Conservation (phyloP, 805 yeast genomes). For the Candida chauliodis region DNA sequence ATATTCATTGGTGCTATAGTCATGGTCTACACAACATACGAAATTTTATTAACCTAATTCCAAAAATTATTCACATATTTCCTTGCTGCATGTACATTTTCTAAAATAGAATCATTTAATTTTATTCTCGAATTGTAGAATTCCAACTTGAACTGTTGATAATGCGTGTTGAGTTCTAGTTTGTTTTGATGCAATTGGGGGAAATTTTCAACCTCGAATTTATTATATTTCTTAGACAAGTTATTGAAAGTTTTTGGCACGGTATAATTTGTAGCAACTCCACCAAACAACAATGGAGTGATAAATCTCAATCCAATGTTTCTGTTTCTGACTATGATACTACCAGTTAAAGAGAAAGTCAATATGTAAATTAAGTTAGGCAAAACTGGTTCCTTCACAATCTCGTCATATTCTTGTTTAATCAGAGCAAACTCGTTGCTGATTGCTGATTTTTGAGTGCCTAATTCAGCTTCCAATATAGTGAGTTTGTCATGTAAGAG, state of each 20-base stretch:
- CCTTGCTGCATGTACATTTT: conserved; percentile 26
- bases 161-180: conserved; percentile 12
- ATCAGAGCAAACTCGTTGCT: conserved; percentile 38
- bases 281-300: conserved; percentile 50
- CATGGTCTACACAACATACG: conserved; percentile 66
- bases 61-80: conserved; percentile 7
- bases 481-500: conserved; percentile 36
- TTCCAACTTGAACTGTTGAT: conserved; percentile 12
- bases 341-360: conserved; percentile 54
- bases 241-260: conserved; percentile 50
- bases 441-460: conserved; percentile 45
- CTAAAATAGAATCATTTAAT: conserved; percentile 16
- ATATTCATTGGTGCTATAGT: conserved; percentile 56
- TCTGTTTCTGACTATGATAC: conserved; percentile 48
- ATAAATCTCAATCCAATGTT: conserved; percentile 48
- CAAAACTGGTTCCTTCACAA: conserved; percentile 51
- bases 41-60: conserved; percentile 26
- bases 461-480: conserved; percentile 39
- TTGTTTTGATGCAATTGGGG: conserved; percentile 33
- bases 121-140: conserved; percentile 11
- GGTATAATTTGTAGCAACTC: conserved; percentile 40
- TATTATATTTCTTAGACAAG: conserved; percentile 20
- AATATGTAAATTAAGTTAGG: conserved; percentile 54
- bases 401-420: conserved; percentile 23
- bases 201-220: conserved; percentile 23